These are phyloP conservation scores for Pseudogymnoascus verrucosus DNA, from an alignment of 2,329 filamentous ascomycete species.

Conservation along the genomic window DNA sequence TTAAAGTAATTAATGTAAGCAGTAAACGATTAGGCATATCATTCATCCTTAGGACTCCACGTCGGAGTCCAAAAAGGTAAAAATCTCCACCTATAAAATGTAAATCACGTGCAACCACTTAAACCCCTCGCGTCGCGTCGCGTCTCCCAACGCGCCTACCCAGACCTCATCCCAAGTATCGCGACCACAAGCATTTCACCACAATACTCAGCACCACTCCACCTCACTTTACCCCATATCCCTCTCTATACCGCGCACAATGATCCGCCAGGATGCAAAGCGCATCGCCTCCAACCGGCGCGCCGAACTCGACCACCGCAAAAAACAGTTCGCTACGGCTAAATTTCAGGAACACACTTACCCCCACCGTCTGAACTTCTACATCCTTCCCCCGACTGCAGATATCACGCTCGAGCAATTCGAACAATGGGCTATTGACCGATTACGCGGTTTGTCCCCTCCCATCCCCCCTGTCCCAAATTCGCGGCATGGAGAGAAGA, in stretches of 20 bases:
- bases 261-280: constrained; percentile 28
- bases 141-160: background rate
- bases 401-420: constrained; percentile 97
- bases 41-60: background rate
- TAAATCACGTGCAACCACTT: constrained; percentile 9
- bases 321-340: constrained; percentile 75
- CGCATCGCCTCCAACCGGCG: constrained; percentile 57
- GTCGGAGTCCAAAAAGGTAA: background rate
- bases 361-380: constrained; percentile 84
- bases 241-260: background rate
- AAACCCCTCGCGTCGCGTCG: constrained; percentile 1
- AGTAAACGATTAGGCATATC: background rate
- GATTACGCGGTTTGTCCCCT: constrained; percentile 59
- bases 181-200: background rate
- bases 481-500: constrained; percentile 19
- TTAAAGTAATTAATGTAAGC: background rate
- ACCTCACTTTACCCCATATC: background rate
- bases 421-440: constrained; percentile 96
- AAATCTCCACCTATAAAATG: background rate
- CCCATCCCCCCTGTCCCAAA: background rate
- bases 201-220: background rate
- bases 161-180: background rate
- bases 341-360: constrained; percentile 73
- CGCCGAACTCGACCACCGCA: constrained; percentile 68
- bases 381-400: constrained; percentile 75